Evolutionary conservation across 2,329 filamentous ascomycete genomes (phyloP), one percentile per base, ranked within the genome.

Genomic region (Diaporthe citriasiana): DNA sequence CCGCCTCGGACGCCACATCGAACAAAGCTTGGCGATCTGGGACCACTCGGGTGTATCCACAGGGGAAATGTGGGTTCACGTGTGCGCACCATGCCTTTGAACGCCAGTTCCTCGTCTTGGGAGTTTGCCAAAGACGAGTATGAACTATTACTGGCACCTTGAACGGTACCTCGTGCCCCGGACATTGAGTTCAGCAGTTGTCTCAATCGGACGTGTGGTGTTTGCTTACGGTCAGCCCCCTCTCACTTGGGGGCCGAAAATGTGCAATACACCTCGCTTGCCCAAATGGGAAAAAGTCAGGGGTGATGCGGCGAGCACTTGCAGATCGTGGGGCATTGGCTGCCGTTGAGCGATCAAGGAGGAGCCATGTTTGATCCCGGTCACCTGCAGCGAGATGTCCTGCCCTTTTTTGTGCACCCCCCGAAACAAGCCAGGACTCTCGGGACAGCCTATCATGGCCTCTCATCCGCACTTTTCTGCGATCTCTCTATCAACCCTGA

Each of bases 351-450:
- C 45, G 59, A 69, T 68, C 71, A 70, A 53, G 65, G 65, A 57
- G 35, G 38, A 68, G 55, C 60, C 72, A 57, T 70, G 68, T 60
- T 47, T 71, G 27, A 50, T 65, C 73, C 59, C 10, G 59, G 51
- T 68, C 65, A 71, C 70, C 72, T 55, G 74, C 57, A 74, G 74
- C 76, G 76, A 66, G 69, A 71, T 75, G 79, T 75, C 77, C 77
- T 78, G 76, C 73, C 73, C 72, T 71, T 77, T 60, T 60, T 76
- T 76, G 73, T 77, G 77, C 78, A 77, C n/a, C 78, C 77, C 79
- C 78, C 81, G 81, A 83, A 82, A 83, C 82, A 81, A 77, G 76
- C 77, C 78, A 77, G 77, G 75, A 73, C 73, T 72, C 72, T 73
- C 76, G 71, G 57, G 66, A 72, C 63, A 77, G 75, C 81, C 82